These are phyloP conservation scores for Agrostemma githago DNA, from an alignment of 148 eudicot species.

Conservation along the genomic window DNA sequence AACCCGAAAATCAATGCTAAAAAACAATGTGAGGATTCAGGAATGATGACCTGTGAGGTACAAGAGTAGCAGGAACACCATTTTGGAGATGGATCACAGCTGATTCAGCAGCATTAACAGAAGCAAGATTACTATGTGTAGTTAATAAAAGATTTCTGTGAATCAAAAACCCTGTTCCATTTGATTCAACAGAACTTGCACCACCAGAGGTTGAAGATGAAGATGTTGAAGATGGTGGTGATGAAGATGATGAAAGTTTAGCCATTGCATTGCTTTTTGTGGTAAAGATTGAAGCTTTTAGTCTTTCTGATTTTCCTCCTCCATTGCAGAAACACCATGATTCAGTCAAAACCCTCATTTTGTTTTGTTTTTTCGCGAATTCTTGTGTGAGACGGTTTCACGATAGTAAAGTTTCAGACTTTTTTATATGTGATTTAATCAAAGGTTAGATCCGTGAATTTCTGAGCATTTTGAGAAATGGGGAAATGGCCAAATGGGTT, in stretches of 20 bases:
- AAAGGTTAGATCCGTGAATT: conserved; percentile 16
- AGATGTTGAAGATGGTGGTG: conserved; percentile 11
- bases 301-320: conserved; percentile 79
- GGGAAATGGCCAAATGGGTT: conserved; percentile 15
- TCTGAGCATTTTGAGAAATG: not conserved
- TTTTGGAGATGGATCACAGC: conserved; percentile 75
- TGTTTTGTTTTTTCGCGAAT: not conserved
- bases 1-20: not conserved
- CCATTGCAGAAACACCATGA: conserved; percentile 97
- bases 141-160: conserved; percentile 74
- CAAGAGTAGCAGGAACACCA: conserved; percentile 65
- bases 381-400: too few relatives aligned
- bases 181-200: conserved; percentile 20
- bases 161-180: conserved; percentile 69
- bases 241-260: conserved; percentile 31
- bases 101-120: conserved; percentile 64
- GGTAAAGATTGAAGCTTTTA: conserved; percentile 59
- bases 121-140: conserved; percentile 78
- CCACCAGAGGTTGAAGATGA: conserved; percentile 9
- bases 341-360: conserved; percentile 60
- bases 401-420: not conserved
- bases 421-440: not conserved
- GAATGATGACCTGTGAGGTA: conserved; percentile 62
- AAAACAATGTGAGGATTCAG: not conserved
- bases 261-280: conserved; percentile 67